Percentiles rank a stretch among this genome's conserved stretches.
phyloP scores from a whole-genome alignment of 1,284 basidiomycete species.

The Cutaneotrichosporon mucoides region DNA sequence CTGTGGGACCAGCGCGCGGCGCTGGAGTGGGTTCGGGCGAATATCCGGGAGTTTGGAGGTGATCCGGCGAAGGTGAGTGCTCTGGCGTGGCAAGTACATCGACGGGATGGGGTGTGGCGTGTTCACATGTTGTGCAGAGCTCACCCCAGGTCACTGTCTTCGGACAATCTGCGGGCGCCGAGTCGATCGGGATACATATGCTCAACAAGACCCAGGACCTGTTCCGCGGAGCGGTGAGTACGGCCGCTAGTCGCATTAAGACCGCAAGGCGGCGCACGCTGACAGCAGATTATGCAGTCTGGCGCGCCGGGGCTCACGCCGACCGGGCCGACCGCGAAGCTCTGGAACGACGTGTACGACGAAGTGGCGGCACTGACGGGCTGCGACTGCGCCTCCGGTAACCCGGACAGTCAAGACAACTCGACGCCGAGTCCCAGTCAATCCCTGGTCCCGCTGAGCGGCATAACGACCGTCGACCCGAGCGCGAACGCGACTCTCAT shows the following conservation, averaged over 20 bases:
- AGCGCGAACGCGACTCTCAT: no score
- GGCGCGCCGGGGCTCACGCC: slow-evolving; percentile 26
- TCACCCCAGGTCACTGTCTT: slow-evolving; percentile 37
- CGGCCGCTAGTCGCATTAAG: no score
- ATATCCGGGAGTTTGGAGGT: slow-evolving; percentile 53
- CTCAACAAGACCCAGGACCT: slow-evolving; percentile 34
- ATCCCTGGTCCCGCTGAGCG: no score
- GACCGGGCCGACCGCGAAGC: not conserved
- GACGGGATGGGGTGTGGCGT: no score
- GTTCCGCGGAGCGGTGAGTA: slow-evolving; percentile 37
- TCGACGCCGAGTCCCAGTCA: no score
- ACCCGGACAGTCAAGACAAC: not conserved
- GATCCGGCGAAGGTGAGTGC: slow-evolving; percentile 35
- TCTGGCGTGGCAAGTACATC: not conserved
- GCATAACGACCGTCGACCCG: no score
- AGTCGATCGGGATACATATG: slow-evolving; percentile 37
- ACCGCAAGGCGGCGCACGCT: not conserved
- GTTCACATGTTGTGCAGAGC: no score
- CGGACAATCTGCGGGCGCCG: slow-evolving; percentile 48
- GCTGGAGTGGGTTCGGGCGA: slow-evolving; percentile 53
- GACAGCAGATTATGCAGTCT: slow-evolving; percentile 44
- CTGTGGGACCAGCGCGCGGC: slow-evolving; percentile 51
- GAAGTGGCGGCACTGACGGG: not conserved
- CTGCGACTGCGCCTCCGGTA: not conserved
- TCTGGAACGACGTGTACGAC: not conserved